phyloP scores from a whole-genome alignment of 1,284 basidiomycete genomes.

The Fomitopsis schrenkii region DNA sequence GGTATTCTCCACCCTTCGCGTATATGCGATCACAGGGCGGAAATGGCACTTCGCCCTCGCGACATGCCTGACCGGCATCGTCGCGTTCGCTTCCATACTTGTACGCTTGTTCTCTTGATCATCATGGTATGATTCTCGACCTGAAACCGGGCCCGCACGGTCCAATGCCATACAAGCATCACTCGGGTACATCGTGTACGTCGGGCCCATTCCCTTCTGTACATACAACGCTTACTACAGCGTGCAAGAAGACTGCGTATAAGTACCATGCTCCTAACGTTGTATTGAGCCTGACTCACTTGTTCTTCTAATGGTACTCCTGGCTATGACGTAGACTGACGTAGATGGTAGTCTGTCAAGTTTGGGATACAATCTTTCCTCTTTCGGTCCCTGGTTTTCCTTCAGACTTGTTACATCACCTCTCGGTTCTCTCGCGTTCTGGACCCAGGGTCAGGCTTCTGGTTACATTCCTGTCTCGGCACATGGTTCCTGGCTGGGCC shows the following conservation, averaged over 20 bases:
- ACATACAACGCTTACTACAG: neutral
- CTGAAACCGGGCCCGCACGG: neutral
- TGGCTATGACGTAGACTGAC: too few species aligned
- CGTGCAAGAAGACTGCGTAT: neutral
- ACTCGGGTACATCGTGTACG: neutral
- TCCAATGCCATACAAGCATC: neutral
- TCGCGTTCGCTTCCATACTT: neutral
- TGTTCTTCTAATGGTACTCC: too few species aligned
- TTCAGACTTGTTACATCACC: too few species aligned
- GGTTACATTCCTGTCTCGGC: too few species aligned
- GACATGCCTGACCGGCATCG: neutral
- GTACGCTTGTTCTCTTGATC: neutral
- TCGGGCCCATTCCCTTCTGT: neutral
- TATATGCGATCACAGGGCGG: neutral
- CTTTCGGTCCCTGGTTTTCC: too few species aligned
- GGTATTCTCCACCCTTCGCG: slow-evolving; percentile 1
- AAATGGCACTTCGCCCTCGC: neutral
- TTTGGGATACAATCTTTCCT: too few species aligned
- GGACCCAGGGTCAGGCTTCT: too few species aligned
- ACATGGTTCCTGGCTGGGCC: too few species aligned
- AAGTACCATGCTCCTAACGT: neutral
- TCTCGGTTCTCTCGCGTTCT: too few species aligned
- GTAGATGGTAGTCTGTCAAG: too few species aligned
- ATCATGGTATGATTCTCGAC: neutral
- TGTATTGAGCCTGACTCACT: too few species aligned